Base-by-base conservation (phyloP, 768 basidiomycete genomes). In the Amanita inopinata region DNA sequence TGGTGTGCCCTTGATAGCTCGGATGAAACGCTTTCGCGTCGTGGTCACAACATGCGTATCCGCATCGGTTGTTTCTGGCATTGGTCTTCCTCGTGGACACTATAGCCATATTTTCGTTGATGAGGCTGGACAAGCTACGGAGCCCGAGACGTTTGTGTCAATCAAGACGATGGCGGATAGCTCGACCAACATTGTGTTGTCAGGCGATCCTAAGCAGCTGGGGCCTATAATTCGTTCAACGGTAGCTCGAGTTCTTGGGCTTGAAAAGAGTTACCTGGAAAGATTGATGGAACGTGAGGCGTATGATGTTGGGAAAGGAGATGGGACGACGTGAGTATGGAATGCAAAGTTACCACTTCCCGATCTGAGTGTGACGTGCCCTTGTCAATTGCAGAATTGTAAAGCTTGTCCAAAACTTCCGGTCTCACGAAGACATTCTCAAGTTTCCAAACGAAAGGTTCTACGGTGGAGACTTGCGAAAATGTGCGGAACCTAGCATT, bases 111-210 rank as follows among this genome's bases (percentile, higher is more conserved):
- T 85, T 10, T 79, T 84, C 52, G 58, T 81, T 6, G 81, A 85
- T 49, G 81, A 85, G 53, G 81, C 80, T 0, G 81, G 78, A 0
- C 81, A 85, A 51, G 79, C 80, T 2, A 78, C 75, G 0, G 82
- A 85, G 54, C 78, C 80, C 0, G 81, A 83, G 53, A 65, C 66
- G 0, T 76, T 81, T 57, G 66, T 81, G 11, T 61, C 73, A 0
- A 71, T 83, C 59, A 78, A 78, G 59, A 75, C 73, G 0, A 65
- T 81, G 56, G 73, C 76, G 0, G 64, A 71, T 41, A 55, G 54
- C 3, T 42, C 50, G 0, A 84, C 81, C 0, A 78, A 74, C 36
- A 57, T 84, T 18, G 56, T 84, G 2, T 62, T 86, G 0, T 73
- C 78, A 1, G 82, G 83, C 0, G 83, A 86, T 51, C 81, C 75